Conservation (phyloP, 805 yeast species). For the Yarrowia phangngaensis region DNA sequence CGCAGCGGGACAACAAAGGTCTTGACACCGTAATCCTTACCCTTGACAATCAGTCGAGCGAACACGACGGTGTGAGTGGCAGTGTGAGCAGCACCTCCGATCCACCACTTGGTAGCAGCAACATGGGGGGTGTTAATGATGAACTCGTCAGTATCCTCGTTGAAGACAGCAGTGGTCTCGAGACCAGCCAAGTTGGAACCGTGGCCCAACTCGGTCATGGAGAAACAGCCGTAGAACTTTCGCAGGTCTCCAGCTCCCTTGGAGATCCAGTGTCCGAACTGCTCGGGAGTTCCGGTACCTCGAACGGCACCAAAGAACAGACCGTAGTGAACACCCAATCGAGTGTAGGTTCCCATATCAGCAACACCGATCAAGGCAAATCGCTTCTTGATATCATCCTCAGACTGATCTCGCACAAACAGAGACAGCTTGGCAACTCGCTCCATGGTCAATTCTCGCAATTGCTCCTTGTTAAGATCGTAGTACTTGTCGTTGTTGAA, state of each 20-base stretch:
- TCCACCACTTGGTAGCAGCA: conserved; percentile 98
- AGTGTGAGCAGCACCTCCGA: conserved; percentile 95
- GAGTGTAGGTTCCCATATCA: conserved; percentile 77
- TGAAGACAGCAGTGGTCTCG: conserved; percentile 87
- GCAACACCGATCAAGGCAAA: conserved; percentile 36
- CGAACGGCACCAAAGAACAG: conserved; percentile 74
- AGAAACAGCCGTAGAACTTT: conserved; percentile 73
- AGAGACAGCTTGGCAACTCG: conserved; percentile 37
- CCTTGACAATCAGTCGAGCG: conserved; percentile 77
- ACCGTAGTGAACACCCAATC: conserved; percentile 86
- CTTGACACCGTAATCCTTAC: conserved; percentile 87
- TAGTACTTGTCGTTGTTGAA: conserved; percentile 46
- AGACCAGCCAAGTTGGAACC: conserved; percentile 92
- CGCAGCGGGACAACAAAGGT: conserved; percentile 88
- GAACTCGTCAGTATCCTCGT: conserved; percentile 61
- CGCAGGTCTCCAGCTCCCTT: conserved; percentile 46
- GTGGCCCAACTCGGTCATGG: conserved; percentile 90
- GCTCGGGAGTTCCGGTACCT: conserved; percentile 85
- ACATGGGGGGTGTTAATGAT: conserved; percentile 79
- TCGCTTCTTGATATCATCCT: conserved; percentile 34
- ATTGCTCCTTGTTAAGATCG: conserved; percentile 46
- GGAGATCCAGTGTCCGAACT: conserved; percentile 76
- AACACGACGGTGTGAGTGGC: conserved; percentile 83
- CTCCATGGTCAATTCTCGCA: conserved; percentile 41
- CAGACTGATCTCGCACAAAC: conserved; percentile 33